Evolutionary conservation across 2,329 filamentous ascomycete genomes (phyloP), one percentile per base, ranked within the genome.

Genomic region (Harringtonia lauricola): DNA sequence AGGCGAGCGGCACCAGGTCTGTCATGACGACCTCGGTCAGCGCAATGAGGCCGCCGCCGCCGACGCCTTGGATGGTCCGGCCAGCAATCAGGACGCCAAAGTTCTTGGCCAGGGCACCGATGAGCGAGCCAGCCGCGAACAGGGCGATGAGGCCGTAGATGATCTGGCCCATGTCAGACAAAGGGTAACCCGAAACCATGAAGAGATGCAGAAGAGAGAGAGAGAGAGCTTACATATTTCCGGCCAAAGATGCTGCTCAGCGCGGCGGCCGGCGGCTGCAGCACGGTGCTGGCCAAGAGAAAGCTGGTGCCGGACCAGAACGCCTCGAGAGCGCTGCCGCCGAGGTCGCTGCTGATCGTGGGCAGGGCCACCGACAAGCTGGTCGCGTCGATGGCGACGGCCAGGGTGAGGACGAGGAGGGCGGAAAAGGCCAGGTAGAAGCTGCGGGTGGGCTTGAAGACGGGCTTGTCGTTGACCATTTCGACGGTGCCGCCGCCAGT

Each of bases 221-320:
- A 42, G 17, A 39, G 14, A 28, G 8, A 22, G 21, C 39, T 7
- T 15, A 55, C 54, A 39, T 54, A 41, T 42, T 51, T 50, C 22
- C 51, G 51, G 21, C 51, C 51, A 41, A 52, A 51, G 15, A 52
- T 48, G 38, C 21, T 43, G 36, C 48, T 51, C 13, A 53, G 44
- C 2, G 50, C 43, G 3, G 61, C 57, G n/a, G 62, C 52, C 6
- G 60, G 58, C 4, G 75, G 77, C 51, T 79, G 72, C 35, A 76
- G 67, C 26, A 66, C 71, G 1, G 81, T 78, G 44, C 74, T 77
- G 3, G 79, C 74, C 6, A 86, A 68, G 5, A 86, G 64, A 50
- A 83, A 86, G 15, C 76, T 77, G 5, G 81, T 85, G 2, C 81
- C 81, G 13, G 78, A 72, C 82, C 81, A 86, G 54, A 85, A 85